Base-by-base conservation (phyloP, 2,329 filamentous ascomycete genomes). In the Leptographium radiaticola region DNA sequence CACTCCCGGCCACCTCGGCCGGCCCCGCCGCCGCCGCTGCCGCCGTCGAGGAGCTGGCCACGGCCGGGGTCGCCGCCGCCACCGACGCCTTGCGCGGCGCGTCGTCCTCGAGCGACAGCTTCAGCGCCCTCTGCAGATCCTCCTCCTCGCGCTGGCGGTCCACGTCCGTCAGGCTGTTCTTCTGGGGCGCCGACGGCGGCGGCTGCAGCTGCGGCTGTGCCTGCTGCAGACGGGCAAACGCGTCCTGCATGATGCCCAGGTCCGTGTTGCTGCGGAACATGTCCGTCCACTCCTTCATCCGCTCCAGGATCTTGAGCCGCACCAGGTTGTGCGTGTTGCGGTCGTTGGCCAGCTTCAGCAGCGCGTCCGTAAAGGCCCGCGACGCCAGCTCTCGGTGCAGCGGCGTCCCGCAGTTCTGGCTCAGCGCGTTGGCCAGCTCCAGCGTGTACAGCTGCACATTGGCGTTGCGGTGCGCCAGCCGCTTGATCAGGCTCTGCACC, bases 71-170 rank as follows among this genome's bases (percentile, higher is more conserved):
- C 5, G 38, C 13, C 25, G 67, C 63, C 45, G 67, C 65, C 8
- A 69, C 63, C 59, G 72, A 66, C 10, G 30, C 10, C 66, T 76
- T 76, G 66, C 83, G 81, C 57, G 74, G 72, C 60, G 80, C 76
- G 64, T 94, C 91, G 57, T 98, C 93, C 67, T 95, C 89, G 62
- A 98, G 79, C 45, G 89, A 96, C 64, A 98, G 75, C 63, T 86
- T 90, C 49, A 98, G 76, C 2, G 93, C 93, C 82, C 96, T 95
- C 68, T 97, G 93, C 53, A 98, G 73, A 70, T 98, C 93, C 51
- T 97, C 90, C 57, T 98, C 93, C 69, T 98, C 93, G 70, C 95
- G 95, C 69, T 89, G 86, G 59, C 93, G 81, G 68, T 98, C 93
- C 48, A 86, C 63, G 38, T 94, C 86, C 47, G 91, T 96, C 58